Evolutionary conservation across 208 protist genomes (phyloP), one percentile per base, ranked within the genome.

Genomic region (Leishmania tarentolae): DNA sequence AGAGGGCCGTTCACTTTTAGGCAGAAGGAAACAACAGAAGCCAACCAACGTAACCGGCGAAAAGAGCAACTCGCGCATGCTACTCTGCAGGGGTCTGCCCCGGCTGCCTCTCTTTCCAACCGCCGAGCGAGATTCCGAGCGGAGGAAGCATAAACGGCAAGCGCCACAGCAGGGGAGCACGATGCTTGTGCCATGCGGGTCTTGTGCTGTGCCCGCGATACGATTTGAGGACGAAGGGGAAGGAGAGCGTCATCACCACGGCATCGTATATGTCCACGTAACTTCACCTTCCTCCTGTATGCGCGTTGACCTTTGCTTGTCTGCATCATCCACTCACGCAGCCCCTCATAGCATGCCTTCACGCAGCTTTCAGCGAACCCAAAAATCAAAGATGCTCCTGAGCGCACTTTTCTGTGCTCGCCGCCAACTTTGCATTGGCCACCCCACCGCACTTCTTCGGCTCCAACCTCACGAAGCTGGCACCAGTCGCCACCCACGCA

Each of bases 401-500:
- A 52, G 11, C 7, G 80, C 56, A 0, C 44, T 70, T 3, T 50
- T 59, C 1, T 53, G 57, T 31, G 50, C 80, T 13, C 68, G 74
- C 28, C 78, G 80, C 15, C 7, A 61, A 57, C 1, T 76, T 44
- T 31, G 44, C 40, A n/a, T 2, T 31, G 66, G 53, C 11, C 17
- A n/a, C 3, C 52, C 80, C 0, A 63, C 80, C 31, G 13, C 70
- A 35, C 28, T 17, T 47, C 80, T 75, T 31, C 61, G 42, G 47
- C 46, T 61, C 31, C 65, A 40, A 46, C 47, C 21, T 46, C 71
- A 42, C 31, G 7, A 31, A 21, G 13, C 15, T 42, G 50, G 31
- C 28, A 40, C 1, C 50, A 61, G 21, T 24, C 44, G 69, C 44
- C 69, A 40, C 50, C 63, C 52, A 44, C 75, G 74, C 46, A 87